phyloP scores from a whole-genome alignment of 148 eudicot species.

The Dysphania ambrosioides region DNA sequence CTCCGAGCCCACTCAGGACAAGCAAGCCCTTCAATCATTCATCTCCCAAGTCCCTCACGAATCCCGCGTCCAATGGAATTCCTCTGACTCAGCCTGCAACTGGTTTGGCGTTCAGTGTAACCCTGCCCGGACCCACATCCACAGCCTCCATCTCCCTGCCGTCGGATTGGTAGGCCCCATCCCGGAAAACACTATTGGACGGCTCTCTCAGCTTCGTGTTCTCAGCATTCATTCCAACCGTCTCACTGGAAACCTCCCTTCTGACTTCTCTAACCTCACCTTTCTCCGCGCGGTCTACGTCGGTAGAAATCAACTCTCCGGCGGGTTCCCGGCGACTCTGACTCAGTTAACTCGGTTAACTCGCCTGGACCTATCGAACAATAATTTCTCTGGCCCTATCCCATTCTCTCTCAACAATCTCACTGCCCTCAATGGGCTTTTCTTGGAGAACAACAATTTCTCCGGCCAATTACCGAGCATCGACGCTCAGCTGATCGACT shows the following conservation, averaged over 20 bases:
- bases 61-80: conserved; percentile 55
- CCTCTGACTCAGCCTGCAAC: conserved; percentile 48
- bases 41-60: conserved; percentile 51
- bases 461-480: conserved; percentile 63
- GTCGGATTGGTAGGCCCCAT: conserved; percentile 61
- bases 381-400: conserved; percentile 54
- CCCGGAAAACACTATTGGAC: conserved; percentile 41
- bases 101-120: conserved; percentile 80
- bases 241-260: conserved; percentile 42
- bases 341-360: conserved; percentile 41
- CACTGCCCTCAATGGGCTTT: conserved; percentile 46
- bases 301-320: conserved; percentile 52
- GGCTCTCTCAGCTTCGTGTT: conserved; percentile 36
- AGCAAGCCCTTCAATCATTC: conserved; percentile 64
- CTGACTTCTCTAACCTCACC: conserved; percentile 52
- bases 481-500: conserved; percentile 27
- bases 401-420: conserved; percentile 71
- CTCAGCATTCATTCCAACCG: conserved; percentile 45
- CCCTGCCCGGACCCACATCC: conserved; percentile 34
- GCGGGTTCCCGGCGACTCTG: conserved; percentile 55
- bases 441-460: conserved; percentile 52
- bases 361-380: conserved; percentile 63
- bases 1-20: conserved; percentile 69
- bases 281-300: conserved; percentile 56
- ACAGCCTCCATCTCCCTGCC: conserved; percentile 62